Conservation (phyloP, 106 monocot species). For the Agapanthus africanus region DNA sequence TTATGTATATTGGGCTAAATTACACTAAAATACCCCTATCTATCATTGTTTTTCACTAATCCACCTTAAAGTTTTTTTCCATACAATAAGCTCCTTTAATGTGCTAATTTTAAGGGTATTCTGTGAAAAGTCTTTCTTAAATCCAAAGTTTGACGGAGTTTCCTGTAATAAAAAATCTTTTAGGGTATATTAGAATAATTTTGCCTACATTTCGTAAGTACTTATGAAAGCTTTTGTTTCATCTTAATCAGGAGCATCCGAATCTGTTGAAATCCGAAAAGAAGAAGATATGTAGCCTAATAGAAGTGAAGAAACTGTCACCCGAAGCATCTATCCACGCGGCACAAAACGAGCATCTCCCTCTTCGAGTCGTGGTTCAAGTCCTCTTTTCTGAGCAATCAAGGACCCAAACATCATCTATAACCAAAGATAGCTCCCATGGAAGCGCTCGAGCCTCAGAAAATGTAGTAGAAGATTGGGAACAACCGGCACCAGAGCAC, state of each 20-base stretch:
- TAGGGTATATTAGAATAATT: too few species aligned
- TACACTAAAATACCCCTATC: too few species aligned
- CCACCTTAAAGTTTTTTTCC: too few species aligned
- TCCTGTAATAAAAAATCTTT: too few species aligned
- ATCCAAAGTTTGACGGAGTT: too few species aligned
- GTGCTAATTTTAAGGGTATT: too few species aligned
- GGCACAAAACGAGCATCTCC: slow-evolving; percentile 68
- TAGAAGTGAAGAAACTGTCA: slow-evolving; percentile 71
- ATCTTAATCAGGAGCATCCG: slow-evolving; percentile 55
- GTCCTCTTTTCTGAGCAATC: slow-evolving; percentile 76
- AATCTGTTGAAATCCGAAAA: slow-evolving; percentile 59
- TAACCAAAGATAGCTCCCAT: slow-evolving; percentile 3
- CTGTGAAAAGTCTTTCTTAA: too few species aligned
- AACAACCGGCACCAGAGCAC: slow-evolving; percentile 15
- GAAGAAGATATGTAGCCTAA: slow-evolving; percentile 49
- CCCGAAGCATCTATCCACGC: slow-evolving; percentile 53
- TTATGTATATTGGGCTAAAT: too few species aligned
- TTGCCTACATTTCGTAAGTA: too few species aligned
- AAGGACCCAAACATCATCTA: slow-evolving; percentile 19
- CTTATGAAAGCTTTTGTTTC: slow-evolving; percentile 1
- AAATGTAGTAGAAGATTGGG: slow-evolving; percentile 25
- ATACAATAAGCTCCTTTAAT: too few species aligned
- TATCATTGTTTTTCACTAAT: too few species aligned
- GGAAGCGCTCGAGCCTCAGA: slow-evolving; percentile 18
- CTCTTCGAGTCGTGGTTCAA: slow-evolving; percentile 71